Percentiles rank a stretch among this genome's conserved stretches.
Evolutionary conservation across 2,329 filamentous ascomycete species (phyloP).

Genomic region (Didymella pinodella): DNA sequence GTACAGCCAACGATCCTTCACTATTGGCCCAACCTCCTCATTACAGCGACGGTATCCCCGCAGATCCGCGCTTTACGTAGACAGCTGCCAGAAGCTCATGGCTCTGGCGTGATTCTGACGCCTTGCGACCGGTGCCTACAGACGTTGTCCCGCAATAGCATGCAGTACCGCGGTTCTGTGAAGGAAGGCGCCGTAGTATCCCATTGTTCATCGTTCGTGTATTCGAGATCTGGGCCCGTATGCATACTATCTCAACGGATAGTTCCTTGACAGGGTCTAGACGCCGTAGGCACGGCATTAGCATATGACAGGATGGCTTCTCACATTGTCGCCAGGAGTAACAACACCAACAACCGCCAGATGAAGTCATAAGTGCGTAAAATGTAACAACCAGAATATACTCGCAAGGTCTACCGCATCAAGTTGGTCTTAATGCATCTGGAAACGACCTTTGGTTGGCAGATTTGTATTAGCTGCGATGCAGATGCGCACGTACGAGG

Average conservation of each 20-base stretch:
- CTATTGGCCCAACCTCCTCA: background rate
- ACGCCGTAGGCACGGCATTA: background rate
- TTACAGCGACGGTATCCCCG: background rate
- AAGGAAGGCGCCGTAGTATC: background rate
- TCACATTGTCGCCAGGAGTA: background rate
- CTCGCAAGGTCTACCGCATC: background rate
- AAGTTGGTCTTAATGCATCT: background rate
- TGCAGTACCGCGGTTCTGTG: background rate
- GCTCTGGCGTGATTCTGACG: background rate
- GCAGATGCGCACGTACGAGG: constrained; percentile 21
- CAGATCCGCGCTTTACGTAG: background rate
- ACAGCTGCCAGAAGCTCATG: background rate
- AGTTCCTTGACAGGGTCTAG: background rate
- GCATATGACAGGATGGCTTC: background rate
- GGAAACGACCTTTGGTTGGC: background rate
- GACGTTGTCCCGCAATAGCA: background rate
- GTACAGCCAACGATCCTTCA: background rate
- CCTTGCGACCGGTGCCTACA: background rate
- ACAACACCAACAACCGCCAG: background rate
- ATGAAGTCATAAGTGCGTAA: background rate
- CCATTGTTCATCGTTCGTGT: background rate
- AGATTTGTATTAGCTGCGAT: constrained; percentile 12
- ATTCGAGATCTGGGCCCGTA: background rate
- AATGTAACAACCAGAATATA: too few species aligned
- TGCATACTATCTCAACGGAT: background rate